Conservation (phyloP, 495 filamentous ascomycete species). For the Immersiella caudata region DNA sequence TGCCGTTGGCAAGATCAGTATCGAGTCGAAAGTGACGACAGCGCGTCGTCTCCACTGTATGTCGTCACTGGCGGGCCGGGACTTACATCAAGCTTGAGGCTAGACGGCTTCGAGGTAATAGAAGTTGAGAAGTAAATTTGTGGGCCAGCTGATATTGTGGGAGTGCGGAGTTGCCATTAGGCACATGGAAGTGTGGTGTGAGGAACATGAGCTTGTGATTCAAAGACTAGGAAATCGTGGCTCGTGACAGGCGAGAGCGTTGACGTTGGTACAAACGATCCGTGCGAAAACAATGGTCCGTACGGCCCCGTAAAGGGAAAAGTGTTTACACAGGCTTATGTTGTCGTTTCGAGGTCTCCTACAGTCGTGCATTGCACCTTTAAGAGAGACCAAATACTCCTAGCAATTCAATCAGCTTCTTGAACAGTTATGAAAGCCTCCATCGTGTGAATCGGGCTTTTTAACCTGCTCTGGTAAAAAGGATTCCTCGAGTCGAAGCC, state of each 20-base stretch:
- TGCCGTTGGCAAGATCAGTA: neutral
- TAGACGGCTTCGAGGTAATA: neutral
- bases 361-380: no score
- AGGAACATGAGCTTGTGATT: conserved; percentile 24
- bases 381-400: no score
- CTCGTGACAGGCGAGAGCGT: conserved; percentile 12
- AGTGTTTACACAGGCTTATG: no score
- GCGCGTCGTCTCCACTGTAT: neutral
- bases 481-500: no score
- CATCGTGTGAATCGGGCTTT: no score
- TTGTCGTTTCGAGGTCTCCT: no score
- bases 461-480: no score
- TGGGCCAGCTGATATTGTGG: conserved; percentile 13
- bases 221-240: conserved; percentile 18
- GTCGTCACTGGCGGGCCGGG: neutral
- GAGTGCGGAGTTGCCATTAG: neutral
- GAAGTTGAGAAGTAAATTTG: neutral
- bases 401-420: no score
- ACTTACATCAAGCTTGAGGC: neutral
- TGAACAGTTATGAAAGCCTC: no score
- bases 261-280: neutral
- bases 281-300: no score
- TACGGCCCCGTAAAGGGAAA: no score
- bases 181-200: neutral
- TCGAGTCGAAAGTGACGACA: neutral